Evolutionary conservation across 345 rosid species (phyloP).

Genomic region (Gossypium turneri): DNA sequence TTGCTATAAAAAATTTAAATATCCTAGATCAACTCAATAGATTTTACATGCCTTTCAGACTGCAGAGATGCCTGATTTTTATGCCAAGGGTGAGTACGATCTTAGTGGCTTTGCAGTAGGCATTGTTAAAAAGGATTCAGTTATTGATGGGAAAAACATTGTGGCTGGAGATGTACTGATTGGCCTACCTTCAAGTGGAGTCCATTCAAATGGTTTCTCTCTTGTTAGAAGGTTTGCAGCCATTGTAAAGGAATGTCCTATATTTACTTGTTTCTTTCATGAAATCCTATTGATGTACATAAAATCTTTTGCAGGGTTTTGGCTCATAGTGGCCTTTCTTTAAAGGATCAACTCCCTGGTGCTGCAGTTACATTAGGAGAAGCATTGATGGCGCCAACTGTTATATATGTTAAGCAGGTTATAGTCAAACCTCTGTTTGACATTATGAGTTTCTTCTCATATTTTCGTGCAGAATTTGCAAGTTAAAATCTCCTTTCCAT

Average conservation of each 20-base stretch:
- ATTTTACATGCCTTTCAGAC: constrained; percentile 42
- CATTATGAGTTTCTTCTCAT: not conserved
- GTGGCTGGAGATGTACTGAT: constrained; percentile 71
- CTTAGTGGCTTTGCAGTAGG: constrained; percentile 96
- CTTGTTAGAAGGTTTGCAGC: constrained; percentile 65
- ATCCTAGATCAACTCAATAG: constrained; percentile 3
- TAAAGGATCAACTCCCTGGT: constrained; percentile 69
- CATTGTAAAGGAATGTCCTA: constrained; percentile 2
- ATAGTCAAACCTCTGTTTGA: not conserved
- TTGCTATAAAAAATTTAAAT: not conserved
- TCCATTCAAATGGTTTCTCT: constrained; percentile 94
- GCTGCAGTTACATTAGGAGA: constrained; percentile 58
- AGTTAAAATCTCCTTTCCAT: not conserved
- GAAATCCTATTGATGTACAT: not conserved
- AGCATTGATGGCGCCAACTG: constrained; percentile 93
- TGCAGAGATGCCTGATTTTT: constrained; percentile 96
- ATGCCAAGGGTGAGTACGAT: constrained; percentile 79
- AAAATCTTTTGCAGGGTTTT: constrained; percentile 45
- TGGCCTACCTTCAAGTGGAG: constrained; percentile 91
- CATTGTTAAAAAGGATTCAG: constrained; percentile 66
- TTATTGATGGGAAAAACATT: constrained; percentile 81
- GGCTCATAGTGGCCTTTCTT: constrained; percentile 57
- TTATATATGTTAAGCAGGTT: constrained; percentile 88
- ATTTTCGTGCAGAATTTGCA: not conserved
- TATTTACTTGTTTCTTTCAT: not conserved